These are phyloP conservation scores for Malassezia furfur DNA, from an alignment of 1,284 basidiomycete species.

Conservation along the genomic window DNA sequence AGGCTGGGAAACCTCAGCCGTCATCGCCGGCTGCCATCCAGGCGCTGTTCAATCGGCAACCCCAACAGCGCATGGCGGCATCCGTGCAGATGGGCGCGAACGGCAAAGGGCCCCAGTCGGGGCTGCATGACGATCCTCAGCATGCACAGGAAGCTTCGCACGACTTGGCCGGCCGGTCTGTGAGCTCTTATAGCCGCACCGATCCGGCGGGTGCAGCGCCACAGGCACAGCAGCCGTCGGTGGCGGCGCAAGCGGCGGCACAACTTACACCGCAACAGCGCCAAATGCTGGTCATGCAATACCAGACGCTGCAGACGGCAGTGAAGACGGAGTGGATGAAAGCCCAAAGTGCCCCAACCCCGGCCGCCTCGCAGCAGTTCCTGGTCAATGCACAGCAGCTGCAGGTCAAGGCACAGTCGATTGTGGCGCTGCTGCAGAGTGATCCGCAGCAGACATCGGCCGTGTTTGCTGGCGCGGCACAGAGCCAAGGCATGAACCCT, in stretches of 20 bases:
- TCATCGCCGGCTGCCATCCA: slow-evolving; percentile 1
- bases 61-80: not conserved
- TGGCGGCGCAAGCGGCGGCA: not conserved
- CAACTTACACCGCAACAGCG: slow-evolving; percentile 38
- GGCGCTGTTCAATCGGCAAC: not conserved
- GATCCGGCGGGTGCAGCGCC: not conserved
- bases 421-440: slow-evolving; percentile 26
- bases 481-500: not conserved
- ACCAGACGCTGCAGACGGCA: slow-evolving; percentile 31
- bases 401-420: slow-evolving; percentile 31
- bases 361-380: slow-evolving; percentile 32
- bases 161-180: not conserved
- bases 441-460: not conserved
- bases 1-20: slow-evolving; percentile 18
- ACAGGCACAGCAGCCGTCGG: not conserved
- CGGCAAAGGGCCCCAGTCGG: not conserved
- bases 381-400: slow-evolving; percentile 35
- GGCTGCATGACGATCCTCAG: not conserved
- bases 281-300: slow-evolving; percentile 36
- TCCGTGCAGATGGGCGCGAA: not conserved
- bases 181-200: not conserved
- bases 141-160: not conserved
- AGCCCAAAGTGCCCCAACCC: slow-evolving; percentile 34
- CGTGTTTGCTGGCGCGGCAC: not conserved
- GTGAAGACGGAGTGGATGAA: slow-evolving; percentile 39